Base-by-base conservation (phyloP, 768 basidiomycete species). In the Termitomyces sp. region DNA sequence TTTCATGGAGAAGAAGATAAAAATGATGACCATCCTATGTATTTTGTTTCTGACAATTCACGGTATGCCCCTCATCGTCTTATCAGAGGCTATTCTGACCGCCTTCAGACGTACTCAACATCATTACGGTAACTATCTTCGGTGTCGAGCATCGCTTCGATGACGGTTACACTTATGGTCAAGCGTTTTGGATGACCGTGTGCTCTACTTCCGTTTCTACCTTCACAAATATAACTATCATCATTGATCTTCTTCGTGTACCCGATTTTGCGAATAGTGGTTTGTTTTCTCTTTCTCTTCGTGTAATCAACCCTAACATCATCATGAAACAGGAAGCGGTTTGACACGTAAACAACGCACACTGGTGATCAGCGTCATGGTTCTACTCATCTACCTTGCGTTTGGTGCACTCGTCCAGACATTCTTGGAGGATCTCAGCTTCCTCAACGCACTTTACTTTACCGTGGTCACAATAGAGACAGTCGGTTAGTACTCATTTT, bases 401-500 rank as follows among this genome's bases (percentile, higher is more conserved):
- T 64, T 94, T 10, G 92, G 92, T 5, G 81, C 86, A 0, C 74
- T 90, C 15, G 70, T 83, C 50, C 79, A 83, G 65, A 73, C 81
- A 0, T 69, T 82, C 57, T 70, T 85, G 26, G 69, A 86, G 45
- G 54, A 77, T 4, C 76, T 89, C 33, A 69, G 75, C 20, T 94
- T 89, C 68, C 78, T 92, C 63, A 75, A 90, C 65, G 85, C 84
- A 0, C 75, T 93, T n/a, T 92, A 91, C 66, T 92, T 91, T 65
- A 82, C 85, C 8, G 77, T 90, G 39, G 82, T 83, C 18, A 80
- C 87, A 4, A 86, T 92, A 58, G 87, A 91, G 68, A 87, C 84
- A 7, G 77, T 86, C 15, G 83, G 81, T 70, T 61, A 60, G 73
- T 65, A 44, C 18, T 22, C 12, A 60, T 20, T 46, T n/a, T 18